Conservation (phyloP, 768 basidiomycete genomes). For the Filobasidium wieringae region DNA sequence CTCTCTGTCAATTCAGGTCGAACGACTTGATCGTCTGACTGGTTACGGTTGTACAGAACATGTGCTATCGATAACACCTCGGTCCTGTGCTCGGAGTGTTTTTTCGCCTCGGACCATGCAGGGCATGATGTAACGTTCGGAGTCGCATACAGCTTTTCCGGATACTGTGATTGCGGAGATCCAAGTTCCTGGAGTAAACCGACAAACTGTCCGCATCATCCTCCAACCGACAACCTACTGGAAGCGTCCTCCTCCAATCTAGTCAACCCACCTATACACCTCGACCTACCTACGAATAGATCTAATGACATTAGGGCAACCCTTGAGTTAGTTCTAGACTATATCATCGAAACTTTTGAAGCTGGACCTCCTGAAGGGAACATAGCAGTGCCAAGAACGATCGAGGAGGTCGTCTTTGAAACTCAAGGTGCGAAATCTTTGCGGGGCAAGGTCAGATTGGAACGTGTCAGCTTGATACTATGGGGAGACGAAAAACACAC, state of each 20-base stretch:
- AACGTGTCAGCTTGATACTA: conserved; percentile 46
- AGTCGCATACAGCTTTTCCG: conserved; percentile 63
- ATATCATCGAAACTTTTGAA: conserved; percentile 68
- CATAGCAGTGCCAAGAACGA: background rate
- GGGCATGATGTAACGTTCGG: conserved; percentile 89
- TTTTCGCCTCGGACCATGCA: conserved; percentile 71
- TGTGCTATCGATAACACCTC: conserved; percentile 82
- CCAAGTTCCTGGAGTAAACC: conserved; percentile 67
- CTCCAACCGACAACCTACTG: conserved; percentile 41
- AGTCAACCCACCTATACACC: conserved; percentile 44
- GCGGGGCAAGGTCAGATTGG: background rate
- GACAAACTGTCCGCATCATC: conserved; percentile 64
- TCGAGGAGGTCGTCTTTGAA: conserved; percentile 4
- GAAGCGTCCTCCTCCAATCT: conserved; percentile 42
- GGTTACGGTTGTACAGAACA: conserved; percentile 48
- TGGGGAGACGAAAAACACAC: conserved; percentile 99
- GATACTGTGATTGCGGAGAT: conserved; percentile 93
- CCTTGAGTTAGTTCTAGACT: conserved; percentile 69
- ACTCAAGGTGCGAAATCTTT: background rate
- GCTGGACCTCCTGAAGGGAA: conserved; percentile 59
- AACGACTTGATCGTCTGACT: background rate
- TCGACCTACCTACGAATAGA: conserved; percentile 48
- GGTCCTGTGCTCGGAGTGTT: conserved; percentile 80
- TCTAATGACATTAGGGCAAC: conserved; percentile 61
- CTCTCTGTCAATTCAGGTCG: background rate